phyloP scores from a whole-genome alignment of 2,329 filamentous ascomycete genomes.

The Thermoascus crustaceus region DNA sequence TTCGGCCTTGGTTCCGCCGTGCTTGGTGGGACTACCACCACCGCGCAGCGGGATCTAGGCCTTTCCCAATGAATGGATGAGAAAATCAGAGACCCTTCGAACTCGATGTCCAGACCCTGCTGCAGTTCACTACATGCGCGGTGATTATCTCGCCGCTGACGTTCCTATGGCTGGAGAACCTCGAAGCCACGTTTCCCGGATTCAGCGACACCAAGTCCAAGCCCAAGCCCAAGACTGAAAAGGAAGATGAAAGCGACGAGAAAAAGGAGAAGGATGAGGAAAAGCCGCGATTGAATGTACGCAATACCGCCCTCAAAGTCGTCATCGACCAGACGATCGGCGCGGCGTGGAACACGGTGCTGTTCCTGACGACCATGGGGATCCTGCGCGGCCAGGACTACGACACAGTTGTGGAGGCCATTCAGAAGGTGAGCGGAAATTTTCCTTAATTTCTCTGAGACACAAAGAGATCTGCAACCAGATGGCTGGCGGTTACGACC shows the following conservation, averaged over 20 bases:
- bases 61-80: background rate
- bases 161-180: constrained; percentile 50
- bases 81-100: constrained; percentile 31
- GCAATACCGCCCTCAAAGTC: constrained; percentile 44
- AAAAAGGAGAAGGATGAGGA: constrained; percentile 10
- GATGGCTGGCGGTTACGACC: too few relatives aligned
- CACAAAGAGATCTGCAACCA: too few relatives aligned
- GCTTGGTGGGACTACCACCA: background rate
- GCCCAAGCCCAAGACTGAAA: constrained; percentile 10
- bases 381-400: constrained; percentile 35
- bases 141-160: constrained; percentile 50
- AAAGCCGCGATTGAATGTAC: constrained; percentile 16
- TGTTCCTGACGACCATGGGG: constrained; percentile 50
- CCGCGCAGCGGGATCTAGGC: constrained; percentile 1
- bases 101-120: constrained; percentile 42
- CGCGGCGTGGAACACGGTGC: constrained; percentile 47
- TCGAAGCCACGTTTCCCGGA: constrained; percentile 48
- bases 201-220: constrained; percentile 17
- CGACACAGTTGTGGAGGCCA: constrained; percentile 23
- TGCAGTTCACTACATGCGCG: constrained; percentile 48
- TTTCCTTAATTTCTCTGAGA: background rate
- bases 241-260: constrained; percentile 6
- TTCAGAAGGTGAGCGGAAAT: constrained; percentile 22
- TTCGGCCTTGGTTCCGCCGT: too few relatives aligned
- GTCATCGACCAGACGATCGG: constrained; percentile 52